Percentiles rank a stretch among this genome's conserved stretches.
Conservation (phyloP, 306 rosid species). For the Rosa rugosa region DNA sequence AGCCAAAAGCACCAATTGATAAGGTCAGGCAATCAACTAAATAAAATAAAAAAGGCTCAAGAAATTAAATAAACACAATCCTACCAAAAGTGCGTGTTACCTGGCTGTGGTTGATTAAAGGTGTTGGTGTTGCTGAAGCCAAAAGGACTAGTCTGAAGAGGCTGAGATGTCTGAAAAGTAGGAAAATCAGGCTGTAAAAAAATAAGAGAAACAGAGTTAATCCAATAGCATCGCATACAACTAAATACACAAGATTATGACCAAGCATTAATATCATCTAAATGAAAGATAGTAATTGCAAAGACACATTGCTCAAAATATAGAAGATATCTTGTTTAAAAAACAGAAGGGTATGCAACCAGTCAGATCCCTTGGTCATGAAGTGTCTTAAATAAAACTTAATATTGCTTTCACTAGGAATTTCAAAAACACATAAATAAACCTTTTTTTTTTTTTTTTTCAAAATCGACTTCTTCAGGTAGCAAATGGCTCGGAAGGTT, state of each 20-base stretch:
- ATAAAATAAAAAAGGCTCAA: neutral
- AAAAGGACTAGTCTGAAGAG: conserved; percentile 49
- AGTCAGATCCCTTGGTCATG: neutral
- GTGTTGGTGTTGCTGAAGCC: conserved; percentile 38
- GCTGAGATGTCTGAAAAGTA: conserved; percentile 54
- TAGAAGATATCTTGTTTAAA: neutral
- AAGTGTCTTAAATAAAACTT: neutral
- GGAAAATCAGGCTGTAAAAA: conserved; percentile 56
- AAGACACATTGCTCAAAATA: neutral
- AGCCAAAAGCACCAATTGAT: conserved; percentile 17
- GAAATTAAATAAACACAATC: neutral
- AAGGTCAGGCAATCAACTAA: conserved; percentile 26
- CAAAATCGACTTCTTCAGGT: neutral
- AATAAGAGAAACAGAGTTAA: neutral
- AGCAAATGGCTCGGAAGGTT: neutral
- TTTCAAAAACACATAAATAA: neutral
- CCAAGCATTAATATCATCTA: neutral
- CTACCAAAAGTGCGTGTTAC: conserved; percentile 39
- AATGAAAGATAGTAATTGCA: neutral
- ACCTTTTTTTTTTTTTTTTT: neutral
- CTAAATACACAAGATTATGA: neutral
- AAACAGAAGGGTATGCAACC: neutral
- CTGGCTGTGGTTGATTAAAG: conserved; percentile 66
- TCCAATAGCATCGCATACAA: neutral
- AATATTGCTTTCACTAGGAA: neutral